Base-by-base conservation (phyloP, 768 basidiomycete genomes). In the Macrolepiota dolichaula region DNA sequence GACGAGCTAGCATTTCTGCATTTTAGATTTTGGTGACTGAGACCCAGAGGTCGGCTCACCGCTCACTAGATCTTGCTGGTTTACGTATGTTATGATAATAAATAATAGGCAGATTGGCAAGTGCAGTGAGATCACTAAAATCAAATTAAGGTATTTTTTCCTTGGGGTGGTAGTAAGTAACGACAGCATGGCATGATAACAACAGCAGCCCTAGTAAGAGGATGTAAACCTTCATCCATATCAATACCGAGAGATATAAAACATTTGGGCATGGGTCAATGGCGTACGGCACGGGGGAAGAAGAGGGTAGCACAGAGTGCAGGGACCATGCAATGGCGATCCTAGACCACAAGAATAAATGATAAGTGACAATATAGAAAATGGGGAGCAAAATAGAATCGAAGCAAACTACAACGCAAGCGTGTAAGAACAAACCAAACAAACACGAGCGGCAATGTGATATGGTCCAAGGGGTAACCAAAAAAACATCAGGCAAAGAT, bases 371-470 rank as follows among this genome's bases (percentile, higher is more conserved):
- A 5, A 38, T 10, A 42, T 15, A 47, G 6, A 17, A 37, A 29
- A n/a, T 15, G n/a, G 25, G 4, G 32, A 51, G 25, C 27, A 22
- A 24, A 58, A 22, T 38, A 38, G 27, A 19, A 47, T n/a, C 17
- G 11, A 47, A 19, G 12, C 40, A 50, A 57, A 49, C 32, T 59
- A 59, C 57, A 51, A 59, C 25, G 57, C 50, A 38, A 51, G 37
- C 57, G 57, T 40, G 50, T 51, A 37, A 57, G 46, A 15, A 36
- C 47, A 49, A 37, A 25, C 15, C 29, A 49, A 37, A 47, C 27
- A 51, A 51, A 51, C 57, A 59, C 57, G 47, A 15, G 56, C 46
- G 12, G 19, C 37, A 54, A 22, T 2, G 37, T 6, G 38, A 38
- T 10, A 54, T n/a, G 29, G 37, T 22, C 17, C 19, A 54, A n/a